A percentile compares a stretch with the other conserved stretches of the same genome.
Conservation (phyloP, 2,329 filamentous ascomycete genomes). For the Cercospora sp. region DNA sequence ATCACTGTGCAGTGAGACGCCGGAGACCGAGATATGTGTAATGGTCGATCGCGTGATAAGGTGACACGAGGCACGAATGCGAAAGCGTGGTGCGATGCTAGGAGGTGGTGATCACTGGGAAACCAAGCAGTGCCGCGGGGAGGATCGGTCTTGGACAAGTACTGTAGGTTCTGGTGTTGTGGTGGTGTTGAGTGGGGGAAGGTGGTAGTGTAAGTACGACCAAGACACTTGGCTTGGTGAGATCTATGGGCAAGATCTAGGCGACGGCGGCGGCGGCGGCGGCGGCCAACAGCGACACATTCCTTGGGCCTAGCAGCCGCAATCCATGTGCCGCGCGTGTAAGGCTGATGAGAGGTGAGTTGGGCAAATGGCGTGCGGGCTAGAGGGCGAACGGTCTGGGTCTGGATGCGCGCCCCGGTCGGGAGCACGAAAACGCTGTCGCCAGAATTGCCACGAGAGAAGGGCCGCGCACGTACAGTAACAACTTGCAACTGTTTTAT, state of each 20-base stretch:
- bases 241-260: constrained; percentile 4
- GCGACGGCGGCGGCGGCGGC: not conserved
- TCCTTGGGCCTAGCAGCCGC: not conserved
- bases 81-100: not conserved
- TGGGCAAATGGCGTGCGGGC: not conserved
- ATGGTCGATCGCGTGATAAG: not conserved
- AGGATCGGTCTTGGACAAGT: not conserved
- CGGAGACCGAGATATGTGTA: not conserved
- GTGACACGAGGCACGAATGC: not conserved
- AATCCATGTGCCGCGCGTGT: not conserved
- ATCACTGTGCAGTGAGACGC: not conserved
- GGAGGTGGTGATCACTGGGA: not conserved
- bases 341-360: not conserved
- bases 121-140: not conserved
- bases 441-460: not conserved
- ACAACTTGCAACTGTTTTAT: not conserved
- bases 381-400: not conserved
- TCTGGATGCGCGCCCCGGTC: not conserved
- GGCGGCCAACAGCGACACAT: not conserved
- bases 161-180: not conserved
- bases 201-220: not conserved
- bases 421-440: not conserved
- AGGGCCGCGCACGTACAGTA: not conserved
- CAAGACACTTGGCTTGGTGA: not conserved
- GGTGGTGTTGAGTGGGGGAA: not conserved